These are phyloP conservation scores for Neurospora sp. DNA, from an alignment of 495 filamentous ascomycete genomes.

Conservation along the genomic window DNA sequence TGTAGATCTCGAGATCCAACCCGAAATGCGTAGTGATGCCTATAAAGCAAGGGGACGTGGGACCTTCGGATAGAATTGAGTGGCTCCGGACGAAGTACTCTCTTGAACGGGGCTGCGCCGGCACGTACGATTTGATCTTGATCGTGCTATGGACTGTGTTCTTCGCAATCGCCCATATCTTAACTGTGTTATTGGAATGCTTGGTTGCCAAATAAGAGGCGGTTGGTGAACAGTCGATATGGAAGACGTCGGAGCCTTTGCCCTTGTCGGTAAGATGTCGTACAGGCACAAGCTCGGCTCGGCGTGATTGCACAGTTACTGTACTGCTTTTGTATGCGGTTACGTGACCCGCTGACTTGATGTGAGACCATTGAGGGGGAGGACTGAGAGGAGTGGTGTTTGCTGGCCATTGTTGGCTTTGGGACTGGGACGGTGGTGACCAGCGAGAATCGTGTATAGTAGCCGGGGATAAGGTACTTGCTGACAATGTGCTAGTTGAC, in stretches of 20 bases:
- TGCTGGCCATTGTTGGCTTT: neutral
- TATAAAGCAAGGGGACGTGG: slow-evolving; percentile 8
- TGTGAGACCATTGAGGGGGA: neutral
- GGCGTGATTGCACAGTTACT: slow-evolving; percentile 2
- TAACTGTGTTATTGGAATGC: slow-evolving; percentile 17
- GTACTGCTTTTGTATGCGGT: neutral
- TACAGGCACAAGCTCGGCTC: neutral
- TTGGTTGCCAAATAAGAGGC: slow-evolving; percentile 9
- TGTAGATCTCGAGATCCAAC: slow-evolving; percentile 20
- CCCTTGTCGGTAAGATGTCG: slow-evolving; percentile 14
- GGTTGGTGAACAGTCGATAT: slow-evolving; percentile 17
- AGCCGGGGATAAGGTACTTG: neutral
- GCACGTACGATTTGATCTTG: slow-evolving; percentile 19
- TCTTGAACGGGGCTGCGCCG: slow-evolving; percentile 16
- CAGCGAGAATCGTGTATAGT: neutral
- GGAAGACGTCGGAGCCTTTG: slow-evolving; percentile 13
- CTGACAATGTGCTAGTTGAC: neutral
- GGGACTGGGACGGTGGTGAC: neutral
- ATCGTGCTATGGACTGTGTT: slow-evolving; percentile 14
- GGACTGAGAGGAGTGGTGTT: neutral
- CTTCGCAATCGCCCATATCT: slow-evolving; percentile 18
- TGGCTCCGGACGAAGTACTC: slow-evolving; percentile 24
- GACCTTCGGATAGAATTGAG: slow-evolving; percentile 17
- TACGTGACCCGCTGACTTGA: neutral
- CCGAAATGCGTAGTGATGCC: slow-evolving; percentile 21